Conservation (phyloP, 2,329 filamentous ascomycete genomes). For the Sporothrix brunneoviolacea region DNA sequence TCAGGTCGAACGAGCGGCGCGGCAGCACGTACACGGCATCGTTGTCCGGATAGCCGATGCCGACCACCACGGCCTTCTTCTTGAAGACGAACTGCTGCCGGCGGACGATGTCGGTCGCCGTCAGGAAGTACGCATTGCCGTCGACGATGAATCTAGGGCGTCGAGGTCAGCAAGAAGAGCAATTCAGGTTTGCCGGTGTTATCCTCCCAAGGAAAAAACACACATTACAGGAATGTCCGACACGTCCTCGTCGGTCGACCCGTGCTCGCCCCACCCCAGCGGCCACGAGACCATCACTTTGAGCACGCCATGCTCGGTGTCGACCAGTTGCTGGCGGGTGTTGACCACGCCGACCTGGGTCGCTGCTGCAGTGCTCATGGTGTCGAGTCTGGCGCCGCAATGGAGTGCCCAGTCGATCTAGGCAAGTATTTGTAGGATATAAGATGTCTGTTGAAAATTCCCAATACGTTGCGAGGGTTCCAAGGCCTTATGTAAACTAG, state of each 20-base stretch:
- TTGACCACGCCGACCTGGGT: slow-evolving; percentile 4
- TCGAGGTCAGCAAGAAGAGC: neutral
- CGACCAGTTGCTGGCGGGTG: slow-evolving; percentile 10
- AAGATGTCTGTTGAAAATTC: too few species aligned
- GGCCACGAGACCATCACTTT: slow-evolving; percentile 13
- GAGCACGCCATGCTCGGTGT: slow-evolving; percentile 8
- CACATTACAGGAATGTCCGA: slow-evolving; percentile 2
- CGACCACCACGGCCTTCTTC: slow-evolving; percentile 12
- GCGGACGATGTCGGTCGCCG: slow-evolving; percentile 14
- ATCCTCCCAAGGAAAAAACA: too few species aligned
- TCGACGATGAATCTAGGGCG: slow-evolving; percentile 9
- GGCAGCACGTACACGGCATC: neutral
- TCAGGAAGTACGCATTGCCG: slow-evolving; percentile 13
- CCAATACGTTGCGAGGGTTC: too few species aligned
- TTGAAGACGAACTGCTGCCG: slow-evolving; percentile 5
- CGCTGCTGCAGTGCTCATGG: too few species aligned
- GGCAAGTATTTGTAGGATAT: too few species aligned
- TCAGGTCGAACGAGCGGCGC: slow-evolving; percentile 11
- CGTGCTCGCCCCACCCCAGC: slow-evolving; percentile 9
- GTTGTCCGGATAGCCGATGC: slow-evolving; percentile 12
- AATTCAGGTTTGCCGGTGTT: too few species aligned
- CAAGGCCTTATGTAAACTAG: too few species aligned
- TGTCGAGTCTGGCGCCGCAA: too few species aligned
- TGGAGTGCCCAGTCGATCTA: too few species aligned
- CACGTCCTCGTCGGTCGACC: neutral